These are phyloP conservation scores for Ganoderma meredithae DNA, from an alignment of 1,284 basidiomycete species.

Conservation along the genomic window DNA sequence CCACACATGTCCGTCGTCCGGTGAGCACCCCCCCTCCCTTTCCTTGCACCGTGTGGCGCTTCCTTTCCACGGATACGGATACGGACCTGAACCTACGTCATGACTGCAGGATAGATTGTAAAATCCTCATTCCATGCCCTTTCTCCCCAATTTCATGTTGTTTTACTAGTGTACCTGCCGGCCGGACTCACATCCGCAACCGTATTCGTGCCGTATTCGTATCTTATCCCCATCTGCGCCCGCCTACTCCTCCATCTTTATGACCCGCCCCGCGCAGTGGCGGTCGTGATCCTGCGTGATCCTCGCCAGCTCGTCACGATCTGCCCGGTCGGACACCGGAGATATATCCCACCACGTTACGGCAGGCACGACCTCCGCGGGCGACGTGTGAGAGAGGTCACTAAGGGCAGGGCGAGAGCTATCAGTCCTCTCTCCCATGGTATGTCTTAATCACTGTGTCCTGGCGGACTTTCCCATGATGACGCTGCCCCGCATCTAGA, in stretches of 20 bases:
- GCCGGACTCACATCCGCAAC: neutral
- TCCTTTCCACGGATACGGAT: neutral
- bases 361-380: conserved; percentile 3
- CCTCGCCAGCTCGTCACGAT: neutral
- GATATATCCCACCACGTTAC: neutral
- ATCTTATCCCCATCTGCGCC: neutral
- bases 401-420: conserved; percentile 1
- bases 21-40: neutral
- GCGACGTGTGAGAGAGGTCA: conserved; percentile 3
- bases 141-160: conserved; percentile 27
- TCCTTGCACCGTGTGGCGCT: neutral
- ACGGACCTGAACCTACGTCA: conserved; percentile 8
- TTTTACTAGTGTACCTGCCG: conserved; percentile 18
- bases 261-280: neutral
- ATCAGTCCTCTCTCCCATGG: conserved; percentile 5
- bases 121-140: conserved; percentile 16
- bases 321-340: neutral
- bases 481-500: neutral
- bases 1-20: conserved; percentile 6
- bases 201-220: neutral
- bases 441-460: conserved; percentile 1
- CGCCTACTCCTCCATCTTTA: neutral
- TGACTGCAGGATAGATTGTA: conserved; percentile 28
- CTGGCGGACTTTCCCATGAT: neutral
- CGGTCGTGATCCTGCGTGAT: conserved; percentile 11